Percentiles rank a stretch among this genome's conserved stretches.
Evolutionary conservation across 1,139 yeast species (phyloP).

Genomic region (Pichia sp.): DNA sequence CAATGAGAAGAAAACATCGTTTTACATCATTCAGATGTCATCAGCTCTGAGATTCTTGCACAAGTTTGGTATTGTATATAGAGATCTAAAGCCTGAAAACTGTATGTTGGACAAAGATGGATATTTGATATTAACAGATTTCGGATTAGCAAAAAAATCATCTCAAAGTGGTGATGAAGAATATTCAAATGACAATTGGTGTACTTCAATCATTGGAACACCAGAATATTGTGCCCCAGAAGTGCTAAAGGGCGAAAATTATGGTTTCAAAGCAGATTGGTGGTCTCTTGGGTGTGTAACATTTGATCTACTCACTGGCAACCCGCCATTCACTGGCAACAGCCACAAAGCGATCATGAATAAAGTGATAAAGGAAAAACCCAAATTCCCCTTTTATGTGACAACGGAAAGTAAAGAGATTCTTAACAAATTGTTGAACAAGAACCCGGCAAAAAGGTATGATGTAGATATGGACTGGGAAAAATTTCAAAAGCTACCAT

Average conservation of each 20-base stretch:
- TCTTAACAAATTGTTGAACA: conserved; percentile 64
- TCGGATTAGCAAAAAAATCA: conserved; percentile 70
- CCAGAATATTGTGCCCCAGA: conserved; percentile 98
- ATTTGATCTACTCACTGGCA: conserved; percentile 81
- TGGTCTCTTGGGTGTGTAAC: conserved; percentile 94
- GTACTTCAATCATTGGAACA: conserved; percentile 82
- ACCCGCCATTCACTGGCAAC: conserved; percentile 92
- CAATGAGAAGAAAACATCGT: conserved; percentile 74
- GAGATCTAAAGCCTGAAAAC: conserved; percentile 92
- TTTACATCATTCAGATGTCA: conserved; percentile 82
- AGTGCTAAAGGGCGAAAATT: conserved; percentile 77
- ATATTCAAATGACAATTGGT: conserved; percentile 30
- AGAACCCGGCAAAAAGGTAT: conserved; percentile 70
- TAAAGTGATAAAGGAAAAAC: conserved; percentile 70
- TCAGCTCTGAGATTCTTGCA: conserved; percentile 81
- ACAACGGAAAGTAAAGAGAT: conserved; percentile 84
- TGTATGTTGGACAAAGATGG: conserved; percentile 79
- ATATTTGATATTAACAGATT: conserved; percentile 81
- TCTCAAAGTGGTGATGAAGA: conserved; percentile 38
- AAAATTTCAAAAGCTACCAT: conserved; percentile 61
- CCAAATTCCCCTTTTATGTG: conserved; percentile 76
- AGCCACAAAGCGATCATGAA: conserved; percentile 78
- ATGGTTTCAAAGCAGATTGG: conserved; percentile 89
- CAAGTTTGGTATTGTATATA: conserved; percentile 75
- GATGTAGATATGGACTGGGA: conserved; percentile 57